Base-by-base conservation (phyloP, 768 basidiomycete species). In the Mycena pura region DNA sequence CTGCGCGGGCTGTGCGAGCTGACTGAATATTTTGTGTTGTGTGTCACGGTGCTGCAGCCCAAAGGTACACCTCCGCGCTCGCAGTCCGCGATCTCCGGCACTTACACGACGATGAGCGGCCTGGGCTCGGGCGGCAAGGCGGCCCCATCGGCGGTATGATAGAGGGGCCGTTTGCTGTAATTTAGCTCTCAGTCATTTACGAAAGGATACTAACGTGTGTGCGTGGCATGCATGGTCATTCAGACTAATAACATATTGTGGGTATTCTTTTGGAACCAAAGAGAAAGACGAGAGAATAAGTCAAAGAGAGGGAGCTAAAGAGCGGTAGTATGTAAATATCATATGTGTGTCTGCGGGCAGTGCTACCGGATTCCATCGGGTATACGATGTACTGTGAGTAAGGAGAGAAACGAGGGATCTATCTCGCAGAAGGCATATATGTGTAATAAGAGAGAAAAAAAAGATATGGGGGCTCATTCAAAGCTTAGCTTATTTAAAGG, bases 241-340 rank as follows among this genome's bases (percentile, higher is more conserved):
- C n/a, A n/a, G n/a, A n/a, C n/a, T n/a, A n/a, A 58, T 44, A 50
- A 58, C 57, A 58, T 49, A 58, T 58, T 49, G 57, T 29, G 47
- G 57, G 57, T 51, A 58, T 49, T 44, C 52, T 39, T 53, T 51
- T 25, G 49, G 14, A 13, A 53, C 27, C 29, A 50, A 24, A 38
- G 51, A 53, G 40, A 53, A 14, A 49, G 14, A 31, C 19, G 34
- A 25, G 14, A 49, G 31, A 32, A 49, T 21, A 49, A 15, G 27
- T 22, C 8, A 50, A 17, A 39, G 13, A 41, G 17, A 28, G 8
- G 46, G n/a, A 7, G 55, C n/a, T 19, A 60, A 60, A 8, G 50
- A 53, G 50, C 44, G 48, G 17, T 8, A 25, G 38, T 39, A 40
- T 29, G 32, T 24, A 22, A 27, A 17, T 21, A 25, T 40, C 7